These are phyloP conservation scores for Vitis labrusca DNA, from an alignment of 164 flowering plant species.

Conservation along the genomic window DNA sequence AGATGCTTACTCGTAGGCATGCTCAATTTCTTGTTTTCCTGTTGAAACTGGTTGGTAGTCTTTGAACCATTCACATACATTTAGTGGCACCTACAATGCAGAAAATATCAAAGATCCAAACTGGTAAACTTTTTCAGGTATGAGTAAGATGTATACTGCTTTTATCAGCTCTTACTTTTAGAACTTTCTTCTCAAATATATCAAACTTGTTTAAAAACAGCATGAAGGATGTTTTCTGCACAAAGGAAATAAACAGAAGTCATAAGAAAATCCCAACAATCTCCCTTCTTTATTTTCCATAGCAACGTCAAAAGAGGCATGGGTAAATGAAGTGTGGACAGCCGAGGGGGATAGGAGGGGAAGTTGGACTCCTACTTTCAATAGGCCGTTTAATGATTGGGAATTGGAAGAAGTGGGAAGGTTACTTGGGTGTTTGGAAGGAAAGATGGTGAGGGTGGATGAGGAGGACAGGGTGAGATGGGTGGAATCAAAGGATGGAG, in stretches of 20 bases:
- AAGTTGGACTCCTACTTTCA: too few species aligned
- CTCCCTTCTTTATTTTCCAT: too few species aligned
- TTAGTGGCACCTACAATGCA: conserved; percentile 72
- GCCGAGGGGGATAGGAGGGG: too few species aligned
- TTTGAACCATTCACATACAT: conserved; percentile 95
- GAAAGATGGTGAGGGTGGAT: too few species aligned
- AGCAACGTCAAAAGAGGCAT: too few species aligned
- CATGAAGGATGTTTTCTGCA: conserved; percentile 98
- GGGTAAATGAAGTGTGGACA: too few species aligned
- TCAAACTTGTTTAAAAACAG: conserved; percentile 96
- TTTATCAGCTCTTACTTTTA: conserved; percentile 53
- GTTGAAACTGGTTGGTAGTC: conserved; percentile 90
- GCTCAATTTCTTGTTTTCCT: conserved; percentile 94
- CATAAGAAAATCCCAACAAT: background rate
- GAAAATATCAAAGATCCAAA: conserved; percentile 8
- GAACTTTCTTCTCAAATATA: conserved; percentile 91
- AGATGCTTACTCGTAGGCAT: conserved; percentile 92
- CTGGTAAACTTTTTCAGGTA: background rate
- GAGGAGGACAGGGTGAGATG: too few species aligned
- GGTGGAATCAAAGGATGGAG: too few species aligned
- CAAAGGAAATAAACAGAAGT: conserved; percentile 5
- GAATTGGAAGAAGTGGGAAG: too few species aligned
- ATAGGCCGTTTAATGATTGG: too few species aligned
- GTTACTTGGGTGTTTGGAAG: too few species aligned
- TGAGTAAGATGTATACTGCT: background rate